Percentiles rank a stretch among this genome's conserved stretches.
Evolutionary conservation across 352 stramenopile species (phyloP).

Genomic region (Pythium grandisporangium): DNA sequence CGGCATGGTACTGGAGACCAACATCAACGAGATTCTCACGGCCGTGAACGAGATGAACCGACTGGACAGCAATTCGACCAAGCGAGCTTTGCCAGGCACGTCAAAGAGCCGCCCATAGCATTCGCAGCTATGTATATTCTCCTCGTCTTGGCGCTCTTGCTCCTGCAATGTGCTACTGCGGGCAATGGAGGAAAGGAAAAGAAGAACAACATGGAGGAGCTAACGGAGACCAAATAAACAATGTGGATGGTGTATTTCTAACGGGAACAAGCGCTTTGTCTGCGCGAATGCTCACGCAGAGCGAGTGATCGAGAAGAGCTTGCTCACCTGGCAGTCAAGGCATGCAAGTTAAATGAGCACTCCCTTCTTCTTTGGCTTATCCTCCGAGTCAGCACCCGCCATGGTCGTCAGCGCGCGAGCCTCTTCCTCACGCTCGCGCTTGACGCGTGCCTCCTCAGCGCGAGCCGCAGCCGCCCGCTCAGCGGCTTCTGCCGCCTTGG

Average conservation of each 20-base stretch:
- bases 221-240: no score
- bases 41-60: constrained; percentile 97
- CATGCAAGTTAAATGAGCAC: constrained; percentile 56
- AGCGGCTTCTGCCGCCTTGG: constrained; percentile 12
- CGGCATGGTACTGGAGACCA: constrained; percentile 99
- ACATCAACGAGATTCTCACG: constrained; percentile 96
- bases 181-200: no score
- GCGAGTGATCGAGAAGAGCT: no score
- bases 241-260: no score
- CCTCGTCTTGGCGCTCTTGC: no score
- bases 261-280: no score
- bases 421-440: constrained; percentile 37
- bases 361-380: constrained; percentile 31
- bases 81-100: constrained; percentile 61
- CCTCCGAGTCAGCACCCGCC: constrained; percentile 6
- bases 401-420: constrained; percentile 16
- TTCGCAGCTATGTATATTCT: no score
- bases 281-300: no score
- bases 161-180: no score
- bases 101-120: constrained; percentile 50
- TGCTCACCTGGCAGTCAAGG: no score
- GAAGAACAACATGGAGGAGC: no score
- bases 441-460: constrained; percentile 25
- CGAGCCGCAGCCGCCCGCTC: constrained; percentile 11
- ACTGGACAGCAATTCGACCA: constrained; percentile 80